Conservation (phyloP, 257 asterid genomes). For the Apocynum venetum region DNA sequence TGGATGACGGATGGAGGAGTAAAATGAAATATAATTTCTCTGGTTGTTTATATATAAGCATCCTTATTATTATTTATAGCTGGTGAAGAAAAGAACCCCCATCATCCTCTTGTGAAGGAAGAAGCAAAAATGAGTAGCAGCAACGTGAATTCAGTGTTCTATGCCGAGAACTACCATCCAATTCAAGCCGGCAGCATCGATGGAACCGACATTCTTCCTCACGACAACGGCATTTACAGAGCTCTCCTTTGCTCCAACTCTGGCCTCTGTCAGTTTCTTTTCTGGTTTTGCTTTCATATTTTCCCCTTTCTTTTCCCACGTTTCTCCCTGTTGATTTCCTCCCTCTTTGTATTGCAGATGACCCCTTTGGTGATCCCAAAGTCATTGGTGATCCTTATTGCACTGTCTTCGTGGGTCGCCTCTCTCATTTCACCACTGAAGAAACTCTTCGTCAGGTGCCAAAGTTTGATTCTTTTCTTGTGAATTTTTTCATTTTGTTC, state of each 20-base stretch:
- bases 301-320: neutral
- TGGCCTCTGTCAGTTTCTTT: slow-evolving; percentile 50
- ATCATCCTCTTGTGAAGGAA: too few relatives aligned
- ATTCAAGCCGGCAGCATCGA: slow-evolving; percentile 98
- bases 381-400: slow-evolving; percentile 78
- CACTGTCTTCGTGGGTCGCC: slow-evolving; percentile 82
- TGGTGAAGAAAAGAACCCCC: too few relatives aligned
- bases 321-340: neutral
- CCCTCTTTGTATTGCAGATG: slow-evolving; percentile 43
- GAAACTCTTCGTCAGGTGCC: slow-evolving; percentile 65
- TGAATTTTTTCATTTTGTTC: neutral
- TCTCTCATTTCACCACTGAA: slow-evolving; percentile 77
- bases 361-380: slow-evolving; percentile 88
- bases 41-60: too few relatives aligned
- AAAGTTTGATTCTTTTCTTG: neutral
- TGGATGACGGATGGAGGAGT: too few relatives aligned
- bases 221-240: slow-evolving; percentile 79
- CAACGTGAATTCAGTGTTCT: slow-evolving; percentile 66
- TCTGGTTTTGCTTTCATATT: neutral
- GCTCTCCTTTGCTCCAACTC: slow-evolving; percentile 91
- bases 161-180: slow-evolving; percentile 80
- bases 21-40: too few relatives aligned
- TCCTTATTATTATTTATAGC: too few relatives aligned
- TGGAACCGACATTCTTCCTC: slow-evolving; percentile 85
- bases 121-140: slow-evolving; percentile 6